Conservation (phyloP, 2,329 filamentous ascomycete genomes). For the Alternaria sp. region DNA sequence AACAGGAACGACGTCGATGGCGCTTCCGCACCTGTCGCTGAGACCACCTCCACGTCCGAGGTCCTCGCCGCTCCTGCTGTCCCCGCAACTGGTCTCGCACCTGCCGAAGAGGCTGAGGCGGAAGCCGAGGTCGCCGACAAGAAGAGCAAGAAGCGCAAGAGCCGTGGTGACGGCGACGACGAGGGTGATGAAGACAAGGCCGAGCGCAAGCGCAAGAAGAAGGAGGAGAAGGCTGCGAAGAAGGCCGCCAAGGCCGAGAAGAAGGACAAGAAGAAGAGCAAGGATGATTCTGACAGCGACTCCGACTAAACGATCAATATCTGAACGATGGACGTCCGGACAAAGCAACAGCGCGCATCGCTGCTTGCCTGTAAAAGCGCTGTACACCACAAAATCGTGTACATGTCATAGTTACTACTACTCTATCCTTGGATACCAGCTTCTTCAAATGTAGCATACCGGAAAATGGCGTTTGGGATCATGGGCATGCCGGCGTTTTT, state of each 20-base stretch:
- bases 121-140: constrained; percentile 43
- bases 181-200: constrained; percentile 58
- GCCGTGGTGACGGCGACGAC: constrained; percentile 58
- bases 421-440: constrained; percentile 39
- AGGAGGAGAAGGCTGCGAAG: constrained; percentile 66
- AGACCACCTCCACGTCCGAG: constrained; percentile 45
- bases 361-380: constrained; percentile 23
- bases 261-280: constrained; percentile 47
- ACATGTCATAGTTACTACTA: constrained; percentile 34
- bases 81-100: constrained; percentile 38
- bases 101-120: constrained; percentile 53
- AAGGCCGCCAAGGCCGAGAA: constrained; percentile 44
- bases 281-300: constrained; percentile 40
- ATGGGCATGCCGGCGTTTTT: constrained; percentile 46
- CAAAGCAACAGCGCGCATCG: constrained; percentile 23
- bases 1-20: constrained; percentile 37
- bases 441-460: constrained; percentile 47
- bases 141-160: constrained; percentile 58
- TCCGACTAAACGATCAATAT: constrained; percentile 38
- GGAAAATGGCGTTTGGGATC: constrained; percentile 44
- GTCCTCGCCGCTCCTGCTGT: constrained; percentile 51
- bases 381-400: constrained; percentile 28
- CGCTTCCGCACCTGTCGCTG: constrained; percentile 35
- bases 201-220: constrained; percentile 72
- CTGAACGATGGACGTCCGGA: constrained; percentile 27